Evolutionary conservation across 495 filamentous ascomycete species (phyloP), one percentile per base, ranked within the genome.

Genomic region (Durotheca rogersii): DNA sequence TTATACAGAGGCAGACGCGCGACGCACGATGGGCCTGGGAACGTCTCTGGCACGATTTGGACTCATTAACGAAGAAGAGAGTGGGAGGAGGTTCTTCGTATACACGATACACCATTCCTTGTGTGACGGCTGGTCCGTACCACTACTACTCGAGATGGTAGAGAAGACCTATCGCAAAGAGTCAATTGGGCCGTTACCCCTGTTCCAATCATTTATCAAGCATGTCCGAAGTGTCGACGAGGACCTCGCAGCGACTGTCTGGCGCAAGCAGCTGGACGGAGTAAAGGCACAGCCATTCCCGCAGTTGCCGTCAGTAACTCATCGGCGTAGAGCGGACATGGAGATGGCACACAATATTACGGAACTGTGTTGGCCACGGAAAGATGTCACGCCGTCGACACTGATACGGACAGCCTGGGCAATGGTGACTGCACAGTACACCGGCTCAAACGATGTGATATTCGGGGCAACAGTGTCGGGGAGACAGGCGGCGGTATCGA

Each of bases 51-150:
- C 4, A 21, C 23, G 23, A 9, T 27, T 27, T 9, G 23, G 23
- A 4, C 9, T 27, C 4, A 9, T 27, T 27, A 27, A 27, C 9
- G 23, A 27, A 4, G 23, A 27, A 27, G 23, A 4, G 23, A 27
- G 23, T 9, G 23, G 23, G 23, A 27, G 23, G 23, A 27, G 23
- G 4, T 16, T 27, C 9, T 79, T 84, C 61, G 67, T 82, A 2
- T 79, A 74, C 75, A 81, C 78, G 11, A 69, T 81, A 4, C 82
- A 86, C 47, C 83, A 87, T 54, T 75, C 79, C 0, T 58, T 87
- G 3, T 87, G 84, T 56, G 84, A 87, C 48, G 81, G 81, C 15
- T 87, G 81, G 81, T 79, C 73, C 7, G 62, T 78, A 35, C 64
- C 68, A 1, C 48, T 79, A 0, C 67, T 84, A 20, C 63, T 75